Evolutionary conservation across 2,329 filamentous ascomycete genomes (phyloP).

Genomic region (Trichoderma harzianum): DNA sequence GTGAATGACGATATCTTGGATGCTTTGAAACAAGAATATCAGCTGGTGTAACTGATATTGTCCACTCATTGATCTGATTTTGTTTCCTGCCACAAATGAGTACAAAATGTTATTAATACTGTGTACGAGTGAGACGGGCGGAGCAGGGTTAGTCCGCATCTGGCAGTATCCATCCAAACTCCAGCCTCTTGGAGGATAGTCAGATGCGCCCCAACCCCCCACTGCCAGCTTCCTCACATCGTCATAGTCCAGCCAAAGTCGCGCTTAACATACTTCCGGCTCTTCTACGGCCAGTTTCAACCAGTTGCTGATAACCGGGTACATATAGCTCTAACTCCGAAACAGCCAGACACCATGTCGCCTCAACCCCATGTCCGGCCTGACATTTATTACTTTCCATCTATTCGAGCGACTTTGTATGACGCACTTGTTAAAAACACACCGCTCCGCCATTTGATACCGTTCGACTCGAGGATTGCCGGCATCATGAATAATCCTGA

Average conservation of each 20-base stretch:
- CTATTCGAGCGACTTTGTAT: not conserved
- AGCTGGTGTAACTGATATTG: not conserved
- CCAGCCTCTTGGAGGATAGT: not conserved
- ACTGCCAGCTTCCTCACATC: conserved; percentile 11
- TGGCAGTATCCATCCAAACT: not conserved
- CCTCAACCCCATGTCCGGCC: not conserved
- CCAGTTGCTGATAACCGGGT: not conserved
- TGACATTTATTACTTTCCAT: not conserved
- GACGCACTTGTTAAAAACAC: not conserved
- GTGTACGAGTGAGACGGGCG: not conserved
- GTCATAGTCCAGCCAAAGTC: conserved; percentile 14
- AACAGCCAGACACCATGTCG: not conserved
- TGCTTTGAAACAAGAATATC: not conserved
- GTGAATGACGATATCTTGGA: not conserved
- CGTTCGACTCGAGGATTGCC: not conserved
- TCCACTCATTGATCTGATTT: not conserved
- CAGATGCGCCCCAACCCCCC: conserved; percentile 17
- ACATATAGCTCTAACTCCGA: not conserved
- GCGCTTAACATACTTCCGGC: not conserved
- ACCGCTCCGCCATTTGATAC: not conserved
- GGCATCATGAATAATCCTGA: conserved; percentile 70
- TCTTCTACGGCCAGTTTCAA: not conserved
- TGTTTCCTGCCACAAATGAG: not conserved
- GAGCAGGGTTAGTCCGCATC: not conserved
- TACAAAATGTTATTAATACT: not conserved